phyloP scores from a whole-genome alignment of 805 yeast species.

The Wickerhamiella australiensis region DNA sequence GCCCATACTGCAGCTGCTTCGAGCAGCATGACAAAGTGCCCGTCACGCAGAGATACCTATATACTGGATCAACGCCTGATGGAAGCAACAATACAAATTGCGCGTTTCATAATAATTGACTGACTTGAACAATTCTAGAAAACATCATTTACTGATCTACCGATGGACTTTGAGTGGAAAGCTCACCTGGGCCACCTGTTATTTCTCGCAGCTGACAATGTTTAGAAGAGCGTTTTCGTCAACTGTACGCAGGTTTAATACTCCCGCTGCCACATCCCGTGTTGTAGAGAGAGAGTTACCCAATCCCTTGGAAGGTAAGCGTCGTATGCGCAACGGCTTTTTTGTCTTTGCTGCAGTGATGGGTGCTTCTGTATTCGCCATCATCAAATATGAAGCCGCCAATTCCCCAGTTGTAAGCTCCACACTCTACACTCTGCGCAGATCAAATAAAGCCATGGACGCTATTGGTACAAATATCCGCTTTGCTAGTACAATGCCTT shows the following conservation, averaged over 20 bases:
- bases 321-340: constrained; percentile 44
- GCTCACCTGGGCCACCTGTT: no score
- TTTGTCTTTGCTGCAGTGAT: constrained; percentile 41
- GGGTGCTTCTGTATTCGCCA: constrained; percentile 45
- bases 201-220: constrained; percentile 9
- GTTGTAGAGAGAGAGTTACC: constrained; percentile 50
- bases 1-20: neutral
- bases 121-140: no score
- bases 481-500: constrained; percentile 66
- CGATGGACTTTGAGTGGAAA: no score
- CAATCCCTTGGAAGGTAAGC: constrained; percentile 34
- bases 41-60: no score
- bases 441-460: constrained; percentile 53
- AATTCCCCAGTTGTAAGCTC: constrained; percentile 82
- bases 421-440: constrained; percentile 70
- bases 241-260: neutral
- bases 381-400: constrained; percentile 87
- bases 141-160: no score
- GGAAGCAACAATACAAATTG: no score
- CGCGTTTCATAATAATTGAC: no score
- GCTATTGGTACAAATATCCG: constrained; percentile 64
- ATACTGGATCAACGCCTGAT: no score
- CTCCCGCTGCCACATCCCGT: neutral
- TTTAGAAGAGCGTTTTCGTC: constrained; percentile 3
- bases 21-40: constrained; percentile 4